Conservation (phyloP, 306 rosid species). For the Canavalia ensiformis region DNA sequence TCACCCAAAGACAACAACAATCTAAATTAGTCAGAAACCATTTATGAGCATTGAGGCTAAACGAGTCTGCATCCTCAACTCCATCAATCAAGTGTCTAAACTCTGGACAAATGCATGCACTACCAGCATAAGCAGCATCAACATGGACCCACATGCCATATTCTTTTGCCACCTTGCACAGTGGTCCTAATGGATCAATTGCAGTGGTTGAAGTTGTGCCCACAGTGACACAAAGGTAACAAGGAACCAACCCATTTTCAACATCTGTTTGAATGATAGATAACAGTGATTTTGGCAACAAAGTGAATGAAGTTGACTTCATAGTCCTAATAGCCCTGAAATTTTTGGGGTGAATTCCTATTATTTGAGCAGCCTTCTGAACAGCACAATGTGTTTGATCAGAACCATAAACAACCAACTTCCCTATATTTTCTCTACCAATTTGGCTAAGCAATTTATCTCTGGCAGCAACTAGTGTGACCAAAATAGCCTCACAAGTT, state of each 20-base stretch:
- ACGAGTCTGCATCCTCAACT: slow-evolving; percentile 56
- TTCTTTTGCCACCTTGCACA: slow-evolving; percentile 57
- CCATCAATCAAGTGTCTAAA: slow-evolving; percentile 63
- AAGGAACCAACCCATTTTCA: slow-evolving; percentile 61
- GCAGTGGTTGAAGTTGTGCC: slow-evolving; percentile 74
- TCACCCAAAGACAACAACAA: slow-evolving; percentile 75
- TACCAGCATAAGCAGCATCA: slow-evolving; percentile 79
- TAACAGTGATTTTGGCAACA: slow-evolving; percentile 48
- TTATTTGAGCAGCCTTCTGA: slow-evolving; percentile 61
- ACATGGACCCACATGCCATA: slow-evolving; percentile 69
- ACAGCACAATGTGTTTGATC: slow-evolving; percentile 74
- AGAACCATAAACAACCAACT: slow-evolving; percentile 68
- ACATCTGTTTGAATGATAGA: slow-evolving; percentile 51
- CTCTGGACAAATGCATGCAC: slow-evolving; percentile 73
- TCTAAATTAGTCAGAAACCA: slow-evolving; percentile 67
- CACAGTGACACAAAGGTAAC: slow-evolving; percentile 64
- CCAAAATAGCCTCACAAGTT: slow-evolving; percentile 65
- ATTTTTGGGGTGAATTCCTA: slow-evolving; percentile 58
- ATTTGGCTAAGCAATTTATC: slow-evolving; percentile 44
- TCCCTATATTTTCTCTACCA: slow-evolving; percentile 29
- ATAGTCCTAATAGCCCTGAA: slow-evolving; percentile 52
- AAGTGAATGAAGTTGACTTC: slow-evolving; percentile 39
- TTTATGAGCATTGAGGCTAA: slow-evolving; percentile 74
- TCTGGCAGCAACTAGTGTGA: slow-evolving; percentile 64
- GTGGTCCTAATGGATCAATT: slow-evolving; percentile 58